phyloP scores from a whole-genome alignment of 306 rosid genomes.

The Glycine tomentella region DNA sequence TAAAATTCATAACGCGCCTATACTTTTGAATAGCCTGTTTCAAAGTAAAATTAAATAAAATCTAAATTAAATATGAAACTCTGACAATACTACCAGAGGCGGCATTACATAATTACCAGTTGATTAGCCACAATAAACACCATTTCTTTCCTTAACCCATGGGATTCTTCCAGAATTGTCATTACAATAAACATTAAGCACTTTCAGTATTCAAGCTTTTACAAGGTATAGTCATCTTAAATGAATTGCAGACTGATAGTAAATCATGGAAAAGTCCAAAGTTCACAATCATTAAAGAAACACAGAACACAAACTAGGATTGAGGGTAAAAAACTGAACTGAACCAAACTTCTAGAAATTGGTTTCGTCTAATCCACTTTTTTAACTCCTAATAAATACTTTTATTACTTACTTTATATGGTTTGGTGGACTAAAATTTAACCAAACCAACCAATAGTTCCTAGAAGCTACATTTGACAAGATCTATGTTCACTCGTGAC shows the following conservation, averaged over 20 bases:
- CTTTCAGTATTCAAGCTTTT: neutral
- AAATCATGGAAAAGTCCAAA: slow-evolving; percentile 11
- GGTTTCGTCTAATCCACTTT: neutral
- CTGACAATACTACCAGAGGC: neutral
- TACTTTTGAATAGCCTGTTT: neutral
- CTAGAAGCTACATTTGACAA: neutral
- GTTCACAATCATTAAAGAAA: neutral
- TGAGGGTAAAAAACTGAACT: neutral
- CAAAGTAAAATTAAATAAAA: neutral
- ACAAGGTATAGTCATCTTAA: neutral
- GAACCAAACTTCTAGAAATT: neutral
- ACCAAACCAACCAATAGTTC: neutral
- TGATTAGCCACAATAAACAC: neutral
- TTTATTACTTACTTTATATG: neutral
- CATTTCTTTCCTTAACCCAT: neutral
- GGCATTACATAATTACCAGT: neutral
- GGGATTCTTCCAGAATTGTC: neutral
- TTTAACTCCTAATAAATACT: neutral
- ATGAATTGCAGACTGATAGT: neutral
- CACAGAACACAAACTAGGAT: neutral
- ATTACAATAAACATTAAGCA: slow-evolving; percentile 17
- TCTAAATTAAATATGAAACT: neutral
- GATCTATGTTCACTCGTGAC: neutral
- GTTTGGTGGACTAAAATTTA: neutral
- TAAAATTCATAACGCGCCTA: neutral